A percentile compares a stretch with the other conserved stretches of the same genome.
phyloP scores from a whole-genome alignment of 345 rosid genomes.

The Populus deltoides region DNA sequence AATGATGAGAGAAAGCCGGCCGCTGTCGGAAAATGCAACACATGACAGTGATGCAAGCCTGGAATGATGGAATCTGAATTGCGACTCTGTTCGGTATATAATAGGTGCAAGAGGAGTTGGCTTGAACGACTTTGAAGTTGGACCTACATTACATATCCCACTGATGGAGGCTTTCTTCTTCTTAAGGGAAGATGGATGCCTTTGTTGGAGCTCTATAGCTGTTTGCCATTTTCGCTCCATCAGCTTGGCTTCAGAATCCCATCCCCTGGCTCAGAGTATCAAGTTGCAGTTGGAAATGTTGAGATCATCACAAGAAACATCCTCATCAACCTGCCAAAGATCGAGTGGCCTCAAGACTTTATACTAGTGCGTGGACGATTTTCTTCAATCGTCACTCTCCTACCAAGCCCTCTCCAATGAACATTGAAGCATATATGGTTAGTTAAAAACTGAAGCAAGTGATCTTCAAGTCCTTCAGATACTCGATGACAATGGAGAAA shows the following conservation, averaged over 20 bases:
- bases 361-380: not conserved
- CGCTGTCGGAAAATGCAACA: not conserved
- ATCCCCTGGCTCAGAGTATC: conserved; percentile 32
- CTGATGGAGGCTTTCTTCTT: not conserved
- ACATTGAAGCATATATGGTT: not conserved
- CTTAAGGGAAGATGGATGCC: conserved; percentile 6
- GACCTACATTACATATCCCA: not conserved
- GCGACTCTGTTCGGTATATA: not conserved
- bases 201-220: not conserved
- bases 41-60: not conserved
- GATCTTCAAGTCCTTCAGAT: not conserved
- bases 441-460: not conserved
- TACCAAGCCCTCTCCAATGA: not conserved
- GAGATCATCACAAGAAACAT: conserved; percentile 10
- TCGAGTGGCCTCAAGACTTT: conserved; percentile 1
- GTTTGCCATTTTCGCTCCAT: conserved; percentile 19
- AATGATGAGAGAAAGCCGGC: not conserved
- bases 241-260: conserved; percentile 34
- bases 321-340: not conserved
- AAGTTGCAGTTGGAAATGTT: conserved; percentile 27
- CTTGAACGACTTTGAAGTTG: not conserved
- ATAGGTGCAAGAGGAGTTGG: not conserved
- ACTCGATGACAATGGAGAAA: conserved; percentile 7
- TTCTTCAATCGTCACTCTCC: not conserved
- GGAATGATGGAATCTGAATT: not conserved